Percentiles rank a stretch among this genome's conserved stretches.
Conservation (phyloP, 2,329 filamentous ascomycete species). For the Chrysosporium keratinophilum region DNA sequence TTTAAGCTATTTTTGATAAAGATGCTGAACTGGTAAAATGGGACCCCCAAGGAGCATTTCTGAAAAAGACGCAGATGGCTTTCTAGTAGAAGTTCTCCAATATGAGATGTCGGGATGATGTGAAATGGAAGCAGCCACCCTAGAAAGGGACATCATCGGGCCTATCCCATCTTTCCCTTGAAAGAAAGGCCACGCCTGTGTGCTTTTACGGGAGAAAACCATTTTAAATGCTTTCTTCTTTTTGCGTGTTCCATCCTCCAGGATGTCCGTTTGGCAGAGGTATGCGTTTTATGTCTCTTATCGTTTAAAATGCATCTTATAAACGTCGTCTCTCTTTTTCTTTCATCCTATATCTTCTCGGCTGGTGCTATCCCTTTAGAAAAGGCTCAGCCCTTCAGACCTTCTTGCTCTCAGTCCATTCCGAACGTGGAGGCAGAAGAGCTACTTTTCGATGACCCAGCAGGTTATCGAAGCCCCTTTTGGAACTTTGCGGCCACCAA, state of each 20-base stretch:
- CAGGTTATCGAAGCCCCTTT: constrained; percentile 8
- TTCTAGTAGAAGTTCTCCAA: too few relatives aligned
- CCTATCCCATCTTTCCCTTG: too few relatives aligned
- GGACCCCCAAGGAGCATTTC: too few relatives aligned
- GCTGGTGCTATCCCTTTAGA: constrained; percentile 1
- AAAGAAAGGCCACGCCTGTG: too few relatives aligned
- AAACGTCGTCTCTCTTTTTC: constrained; percentile 12
- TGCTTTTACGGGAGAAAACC: too few relatives aligned
- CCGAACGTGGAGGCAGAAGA: constrained; percentile 12
- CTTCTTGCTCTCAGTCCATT: constrained; percentile 6
- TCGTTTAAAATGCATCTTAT: constrained; percentile 15
- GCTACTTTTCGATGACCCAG: constrained; percentile 12
- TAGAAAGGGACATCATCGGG: too few relatives aligned
- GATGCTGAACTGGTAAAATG: too few relatives aligned
- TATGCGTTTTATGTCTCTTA: neutral
- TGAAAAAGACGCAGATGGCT: too few relatives aligned
- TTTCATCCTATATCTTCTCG: constrained; percentile 8
- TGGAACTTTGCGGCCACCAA: constrained; percentile 11
- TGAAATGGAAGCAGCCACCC: too few relatives aligned
- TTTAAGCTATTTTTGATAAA: too few relatives aligned
- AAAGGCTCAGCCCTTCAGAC: neutral
- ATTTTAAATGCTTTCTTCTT: too few relatives aligned
- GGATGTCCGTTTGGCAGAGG: neutral
- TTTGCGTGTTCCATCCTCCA: neutral
- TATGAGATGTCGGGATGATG: too few relatives aligned